Conservation (phyloP, 768 basidiomycete species). For the Boletus rubroflammeus region DNA sequence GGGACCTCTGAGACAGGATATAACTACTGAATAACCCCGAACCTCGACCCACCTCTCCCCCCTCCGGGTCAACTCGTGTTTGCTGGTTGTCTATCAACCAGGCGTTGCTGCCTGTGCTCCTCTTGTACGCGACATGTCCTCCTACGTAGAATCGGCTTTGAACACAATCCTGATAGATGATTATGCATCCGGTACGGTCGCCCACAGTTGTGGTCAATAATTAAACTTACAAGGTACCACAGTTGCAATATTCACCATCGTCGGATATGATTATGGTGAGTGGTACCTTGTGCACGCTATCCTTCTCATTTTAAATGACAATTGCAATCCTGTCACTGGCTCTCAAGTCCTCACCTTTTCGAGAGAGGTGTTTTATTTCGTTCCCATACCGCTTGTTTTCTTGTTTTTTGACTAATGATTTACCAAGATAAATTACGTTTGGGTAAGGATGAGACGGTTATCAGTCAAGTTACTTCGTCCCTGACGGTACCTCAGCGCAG, state of each 20-base stretch:
- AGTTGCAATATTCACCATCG: neutral
- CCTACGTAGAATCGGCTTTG: neutral
- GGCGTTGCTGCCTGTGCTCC: neutral
- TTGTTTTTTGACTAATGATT: neutral
- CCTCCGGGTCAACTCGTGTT: neutral
- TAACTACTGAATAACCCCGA: neutral
- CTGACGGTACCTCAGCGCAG: constrained; percentile 3
- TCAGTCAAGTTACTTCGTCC: neutral
- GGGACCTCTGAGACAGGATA: neutral
- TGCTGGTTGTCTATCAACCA: neutral
- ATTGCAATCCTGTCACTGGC: neutral
- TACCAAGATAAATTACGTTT: constrained; percentile 11
- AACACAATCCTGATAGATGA: neutral
- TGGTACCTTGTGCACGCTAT: neutral
- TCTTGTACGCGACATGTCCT: neutral
- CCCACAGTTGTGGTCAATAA: neutral
- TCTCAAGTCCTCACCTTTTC: constrained; percentile 12
- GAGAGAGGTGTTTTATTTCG: constrained; percentile 8
- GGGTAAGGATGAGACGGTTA: constrained; percentile 1
- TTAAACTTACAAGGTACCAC: neutral
- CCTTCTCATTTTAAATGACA: neutral
- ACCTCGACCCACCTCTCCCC: too few relatives aligned
- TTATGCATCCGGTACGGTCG: neutral
- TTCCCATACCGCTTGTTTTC: too few relatives aligned
- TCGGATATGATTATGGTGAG: constrained; percentile 13